Evolutionary conservation across 2,329 filamentous ascomycete species (phyloP).

Genomic region (Gnomoniopsis sp.): DNA sequence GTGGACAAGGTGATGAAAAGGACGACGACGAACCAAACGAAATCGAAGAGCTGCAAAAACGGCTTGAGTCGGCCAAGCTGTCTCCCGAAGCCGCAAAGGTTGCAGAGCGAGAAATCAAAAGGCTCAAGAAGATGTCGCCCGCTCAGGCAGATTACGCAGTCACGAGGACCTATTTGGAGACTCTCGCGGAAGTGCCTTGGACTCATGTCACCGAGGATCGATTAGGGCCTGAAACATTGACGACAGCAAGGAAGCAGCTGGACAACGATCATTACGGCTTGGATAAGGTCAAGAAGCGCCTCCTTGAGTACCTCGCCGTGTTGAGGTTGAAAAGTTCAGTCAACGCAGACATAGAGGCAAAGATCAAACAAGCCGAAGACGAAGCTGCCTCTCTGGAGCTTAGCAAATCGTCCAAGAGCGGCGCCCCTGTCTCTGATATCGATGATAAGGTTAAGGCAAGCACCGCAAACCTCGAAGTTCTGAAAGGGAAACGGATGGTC

Average conservation of each 20-base stretch:
- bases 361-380: slow-evolving; percentile 67
- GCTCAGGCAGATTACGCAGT: slow-evolving; percentile 96
- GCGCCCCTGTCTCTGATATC: neutral
- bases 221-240: slow-evolving; percentile 75
- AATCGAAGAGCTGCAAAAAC: slow-evolving; percentile 86
- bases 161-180: slow-evolving; percentile 89
- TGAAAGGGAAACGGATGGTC: slow-evolving; percentile 79
- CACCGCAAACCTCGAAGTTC: slow-evolving; percentile 66
- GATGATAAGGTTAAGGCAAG: slow-evolving; percentile 38
- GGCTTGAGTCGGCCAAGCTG: slow-evolving; percentile 75
- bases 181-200: slow-evolving; percentile 92
- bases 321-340: slow-evolving; percentile 89
- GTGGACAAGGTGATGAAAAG: slow-evolving; percentile 43
- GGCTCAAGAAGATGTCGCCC: slow-evolving; percentile 92
- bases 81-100: slow-evolving; percentile 83
- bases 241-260: slow-evolving; percentile 79
- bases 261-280: slow-evolving; percentile 96
- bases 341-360: slow-evolving; percentile 76
- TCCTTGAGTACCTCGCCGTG: slow-evolving; percentile 96
- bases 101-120: slow-evolving; percentile 83
- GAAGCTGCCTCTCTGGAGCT: slow-evolving; percentile 45
- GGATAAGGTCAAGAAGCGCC: slow-evolving; percentile 93
- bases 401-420: slow-evolving; percentile 28
- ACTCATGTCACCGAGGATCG: slow-evolving; percentile 78
- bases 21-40: slow-evolving; percentile 85